phyloP scores from a whole-genome alignment of 2,329 filamentous ascomycete species.

The Fulvia fulva region DNA sequence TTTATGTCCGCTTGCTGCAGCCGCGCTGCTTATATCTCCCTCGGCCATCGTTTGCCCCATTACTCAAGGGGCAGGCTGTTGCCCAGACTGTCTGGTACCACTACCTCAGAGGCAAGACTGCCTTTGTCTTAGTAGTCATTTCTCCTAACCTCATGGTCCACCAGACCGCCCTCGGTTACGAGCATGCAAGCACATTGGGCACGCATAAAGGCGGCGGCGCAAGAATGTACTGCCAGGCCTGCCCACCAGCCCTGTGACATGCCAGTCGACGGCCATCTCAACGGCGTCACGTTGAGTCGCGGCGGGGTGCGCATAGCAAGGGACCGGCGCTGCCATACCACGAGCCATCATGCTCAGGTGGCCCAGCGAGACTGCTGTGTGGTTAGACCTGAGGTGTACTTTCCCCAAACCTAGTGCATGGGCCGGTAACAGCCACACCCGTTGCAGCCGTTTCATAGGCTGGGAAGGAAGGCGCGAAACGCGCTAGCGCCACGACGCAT shows the following conservation, averaged over 20 bases:
- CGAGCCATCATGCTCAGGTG: conserved; percentile 1
- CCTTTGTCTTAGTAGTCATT: conserved; percentile 22
- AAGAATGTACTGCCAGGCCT: conserved; percentile 17
- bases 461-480: neutral
- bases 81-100: conserved; percentile 9
- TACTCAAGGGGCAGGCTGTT: conserved; percentile 8
- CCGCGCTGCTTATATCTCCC: conserved; percentile 4
- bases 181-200: neutral
- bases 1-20: neutral
- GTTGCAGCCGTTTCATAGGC: neutral
- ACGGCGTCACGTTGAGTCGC: neutral
- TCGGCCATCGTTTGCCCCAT: conserved; percentile 3
- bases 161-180: conserved; percentile 6
- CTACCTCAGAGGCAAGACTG: conserved; percentile 8
- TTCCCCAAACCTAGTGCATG: neutral
- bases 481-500: neutral
- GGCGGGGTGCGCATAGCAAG: neutral
- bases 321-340: neutral
- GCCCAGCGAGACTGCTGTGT: neutral
- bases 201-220: conserved; percentile 4
- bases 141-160: conserved; percentile 20
- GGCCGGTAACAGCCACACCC: neutral
- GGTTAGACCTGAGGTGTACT: neutral
- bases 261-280: conserved; percentile 1
- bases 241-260: conserved; percentile 2